phyloP scores from a whole-genome alignment of 495 filamentous ascomycete species.

The Trypethelium eluteriae region DNA sequence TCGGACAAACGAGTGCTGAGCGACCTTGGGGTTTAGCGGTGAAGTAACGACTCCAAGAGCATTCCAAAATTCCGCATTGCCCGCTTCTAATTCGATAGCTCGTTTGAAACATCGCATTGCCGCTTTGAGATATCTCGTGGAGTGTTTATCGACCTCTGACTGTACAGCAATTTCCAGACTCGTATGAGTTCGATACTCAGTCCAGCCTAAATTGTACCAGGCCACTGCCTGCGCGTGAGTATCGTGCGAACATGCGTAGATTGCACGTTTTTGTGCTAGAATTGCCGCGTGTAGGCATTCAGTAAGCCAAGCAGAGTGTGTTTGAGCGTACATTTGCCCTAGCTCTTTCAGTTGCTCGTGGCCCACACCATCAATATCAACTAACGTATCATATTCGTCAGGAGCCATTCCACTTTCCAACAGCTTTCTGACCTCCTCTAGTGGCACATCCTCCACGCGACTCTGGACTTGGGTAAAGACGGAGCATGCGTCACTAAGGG shows the following conservation, averaged over 20 bases:
- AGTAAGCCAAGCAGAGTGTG: not conserved
- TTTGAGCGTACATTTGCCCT: not conserved
- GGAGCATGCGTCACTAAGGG: constrained; percentile 79
- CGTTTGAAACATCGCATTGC: constrained; percentile 90
- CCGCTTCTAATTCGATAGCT: constrained; percentile 89
- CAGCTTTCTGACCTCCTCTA: constrained; percentile 46
- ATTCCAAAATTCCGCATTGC: constrained; percentile 97
- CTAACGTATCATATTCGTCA: constrained; percentile 53
- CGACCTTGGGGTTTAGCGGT: constrained; percentile 71
- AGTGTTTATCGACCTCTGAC: constrained; percentile 34
- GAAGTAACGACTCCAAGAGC: constrained; percentile 85
- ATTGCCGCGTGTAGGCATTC: constrained; percentile 59
- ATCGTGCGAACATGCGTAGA: constrained; percentile 65
- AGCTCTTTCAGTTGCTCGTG: constrained; percentile 36
- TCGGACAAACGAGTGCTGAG: constrained; percentile 91
- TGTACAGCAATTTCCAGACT: constrained; percentile 44
- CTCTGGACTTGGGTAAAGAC: constrained; percentile 71
- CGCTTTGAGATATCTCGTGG: constrained; percentile 63
- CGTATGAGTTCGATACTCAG: constrained; percentile 72
- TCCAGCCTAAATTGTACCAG: constrained; percentile 95
- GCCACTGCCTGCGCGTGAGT: constrained; percentile 87
- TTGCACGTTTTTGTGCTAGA: constrained; percentile 77
- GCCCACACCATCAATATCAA: constrained; percentile 64
- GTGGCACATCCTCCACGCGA: constrained; percentile 51
- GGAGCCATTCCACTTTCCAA: constrained; percentile 33